phyloP scores from a whole-genome alignment of 306 rosid species.

The Neltuma alba region DNA sequence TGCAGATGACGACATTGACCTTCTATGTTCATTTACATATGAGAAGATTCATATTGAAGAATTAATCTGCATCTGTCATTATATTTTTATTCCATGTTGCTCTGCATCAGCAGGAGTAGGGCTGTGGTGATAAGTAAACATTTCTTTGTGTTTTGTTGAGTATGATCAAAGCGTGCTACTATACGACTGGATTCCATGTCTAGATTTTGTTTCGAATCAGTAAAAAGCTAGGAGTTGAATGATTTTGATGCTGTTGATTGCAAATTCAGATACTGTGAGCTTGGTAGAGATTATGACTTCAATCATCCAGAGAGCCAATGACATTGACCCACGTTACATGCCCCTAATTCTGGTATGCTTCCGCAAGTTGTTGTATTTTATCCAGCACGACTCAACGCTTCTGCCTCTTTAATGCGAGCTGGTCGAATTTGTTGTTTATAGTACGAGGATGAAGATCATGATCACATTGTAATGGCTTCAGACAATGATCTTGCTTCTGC shows the following conservation, averaged over 20 bases:
- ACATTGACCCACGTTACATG: constrained; percentile 64
- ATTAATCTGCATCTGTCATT: not conserved
- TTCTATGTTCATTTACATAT: not conserved
- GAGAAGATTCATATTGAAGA: not conserved
- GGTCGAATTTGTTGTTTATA: constrained; percentile 37
- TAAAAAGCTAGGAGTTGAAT: constrained; percentile 32
- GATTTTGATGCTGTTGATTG: constrained; percentile 38
- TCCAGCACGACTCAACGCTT: not conserved
- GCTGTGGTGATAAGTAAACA: not conserved
- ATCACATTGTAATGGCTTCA: constrained; percentile 81
- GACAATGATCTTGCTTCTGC: constrained; percentile 90
- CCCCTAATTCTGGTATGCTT: constrained; percentile 86
- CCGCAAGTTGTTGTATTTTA: constrained; percentile 9
- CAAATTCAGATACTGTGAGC: constrained; percentile 69
- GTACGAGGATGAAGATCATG: constrained; percentile 98
- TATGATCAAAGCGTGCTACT: not conserved
- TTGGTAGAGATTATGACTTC: constrained; percentile 75
- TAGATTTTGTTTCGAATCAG: not conserved
- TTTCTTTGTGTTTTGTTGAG: not conserved
- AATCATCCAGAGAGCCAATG: constrained; percentile 81
- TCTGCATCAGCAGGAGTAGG: not conserved
- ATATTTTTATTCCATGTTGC: not conserved
- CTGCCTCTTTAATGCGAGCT: constrained; percentile 24
- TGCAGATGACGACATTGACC: not conserved
- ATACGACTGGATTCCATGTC: no score